Percentiles rank a stretch among this genome's conserved stretches.
These are phyloP conservation scores for Penicillium crystallinum DNA, from an alignment of 495 filamentous ascomycete genomes.

Conservation along the genomic window DNA sequence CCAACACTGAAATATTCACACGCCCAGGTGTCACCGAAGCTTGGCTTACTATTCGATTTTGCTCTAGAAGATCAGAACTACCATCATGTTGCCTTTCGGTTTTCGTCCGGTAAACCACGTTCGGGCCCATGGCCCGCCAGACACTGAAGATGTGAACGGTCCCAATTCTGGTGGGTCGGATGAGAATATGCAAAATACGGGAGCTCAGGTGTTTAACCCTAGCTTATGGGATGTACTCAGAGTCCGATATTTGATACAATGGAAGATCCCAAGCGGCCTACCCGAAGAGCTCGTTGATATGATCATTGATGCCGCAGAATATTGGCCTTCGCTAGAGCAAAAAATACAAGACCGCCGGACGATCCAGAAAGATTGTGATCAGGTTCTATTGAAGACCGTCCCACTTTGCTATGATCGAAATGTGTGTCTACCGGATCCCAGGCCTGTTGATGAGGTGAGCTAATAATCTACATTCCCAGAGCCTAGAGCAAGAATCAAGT, in stretches of 20 bases:
- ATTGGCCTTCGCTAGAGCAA: constrained; percentile 53
- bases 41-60: background rate
- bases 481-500: constrained; percentile 9
- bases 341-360: constrained; percentile 23
- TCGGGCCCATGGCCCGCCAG: background rate
- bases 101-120: background rate
- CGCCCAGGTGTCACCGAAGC: background rate
- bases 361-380: constrained; percentile 35
- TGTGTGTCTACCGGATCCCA: constrained; percentile 11
- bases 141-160: background rate
- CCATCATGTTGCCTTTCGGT: constrained; percentile 1
- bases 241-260: constrained; percentile 31
- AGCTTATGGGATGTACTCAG: constrained; percentile 32
- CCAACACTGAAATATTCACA: background rate
- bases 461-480: constrained; percentile 8
- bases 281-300: constrained; percentile 62
- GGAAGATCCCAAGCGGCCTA: constrained; percentile 39
- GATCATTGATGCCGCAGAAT: constrained; percentile 65
- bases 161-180: background rate
- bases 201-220: constrained; percentile 19
- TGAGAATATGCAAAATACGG: background rate
- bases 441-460: background rate
- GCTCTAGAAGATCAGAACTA: background rate
- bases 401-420: constrained; percentile 38
- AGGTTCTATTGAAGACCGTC: constrained; percentile 33